These are phyloP conservation scores for Paramecium octaurelia DNA, from an alignment of 73 alveolate genomes.

Conservation along the genomic window DNA sequence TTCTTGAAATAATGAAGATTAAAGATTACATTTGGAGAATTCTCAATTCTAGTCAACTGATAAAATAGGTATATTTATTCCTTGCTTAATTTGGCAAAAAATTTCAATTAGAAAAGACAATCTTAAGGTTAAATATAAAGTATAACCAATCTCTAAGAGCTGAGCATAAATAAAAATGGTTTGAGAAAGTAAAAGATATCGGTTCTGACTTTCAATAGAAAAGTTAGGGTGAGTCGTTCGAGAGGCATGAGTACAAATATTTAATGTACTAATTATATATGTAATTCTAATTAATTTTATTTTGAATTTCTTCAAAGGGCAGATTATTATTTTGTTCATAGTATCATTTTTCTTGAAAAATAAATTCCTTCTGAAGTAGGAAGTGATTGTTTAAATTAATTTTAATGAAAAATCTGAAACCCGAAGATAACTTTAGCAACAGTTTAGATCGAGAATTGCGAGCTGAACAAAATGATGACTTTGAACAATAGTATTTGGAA, in stretches of 20 bases:
- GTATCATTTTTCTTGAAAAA: not conserved
- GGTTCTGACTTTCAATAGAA: too few relatives aligned
- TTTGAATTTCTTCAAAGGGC: not conserved
- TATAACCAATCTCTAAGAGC: not conserved
- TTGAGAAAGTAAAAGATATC: not conserved
- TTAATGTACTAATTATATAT: too few relatives aligned
- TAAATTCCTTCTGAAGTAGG: not conserved
- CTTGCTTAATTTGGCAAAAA: too few relatives aligned
- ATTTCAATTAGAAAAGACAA: too few relatives aligned
- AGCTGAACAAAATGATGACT: conserved; percentile 1
- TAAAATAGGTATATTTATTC: too few relatives aligned
- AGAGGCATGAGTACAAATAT: not conserved
- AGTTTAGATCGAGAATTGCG: not conserved
- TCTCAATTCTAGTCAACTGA: too few relatives aligned
- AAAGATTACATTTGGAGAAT: too few relatives aligned
- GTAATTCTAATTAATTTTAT: not conserved
- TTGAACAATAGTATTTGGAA: conserved; percentile 3
- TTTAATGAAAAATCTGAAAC: not conserved
- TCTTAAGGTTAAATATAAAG: too few relatives aligned
- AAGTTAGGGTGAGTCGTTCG: not conserved
- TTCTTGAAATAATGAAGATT: too few relatives aligned
- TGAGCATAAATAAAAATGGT: too few relatives aligned
- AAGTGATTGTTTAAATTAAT: not conserved
- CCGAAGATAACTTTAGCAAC: not conserved
- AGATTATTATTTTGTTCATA: not conserved